Evolutionary conservation across 345 rosid species (phyloP).

Genomic region (Citrus cavaleriei): DNA sequence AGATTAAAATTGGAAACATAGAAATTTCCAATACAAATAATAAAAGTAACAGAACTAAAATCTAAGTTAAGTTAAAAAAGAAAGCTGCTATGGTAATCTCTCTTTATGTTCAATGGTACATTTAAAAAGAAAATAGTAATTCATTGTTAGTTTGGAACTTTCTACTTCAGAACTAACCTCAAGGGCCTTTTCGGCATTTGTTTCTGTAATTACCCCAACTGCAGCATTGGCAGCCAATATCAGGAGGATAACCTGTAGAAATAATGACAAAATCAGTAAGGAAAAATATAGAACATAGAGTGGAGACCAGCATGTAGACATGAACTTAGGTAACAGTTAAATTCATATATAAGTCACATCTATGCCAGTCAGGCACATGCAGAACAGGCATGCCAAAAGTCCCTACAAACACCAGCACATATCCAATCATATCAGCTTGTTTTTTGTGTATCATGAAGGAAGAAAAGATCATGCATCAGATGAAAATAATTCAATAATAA

Average conservation of each 20-base stretch:
- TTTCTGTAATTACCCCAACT: conserved; percentile 96
- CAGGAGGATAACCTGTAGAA: conserved; percentile 76
- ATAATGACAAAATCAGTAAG: conserved; percentile 11
- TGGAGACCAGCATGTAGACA: conserved; percentile 9
- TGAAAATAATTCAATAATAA: not conserved
- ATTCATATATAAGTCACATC: not conserved
- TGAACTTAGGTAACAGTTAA: not conserved
- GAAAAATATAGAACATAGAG: not conserved
- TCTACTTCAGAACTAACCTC: conserved; percentile 47
- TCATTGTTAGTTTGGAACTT: not conserved
- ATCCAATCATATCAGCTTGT: not conserved
- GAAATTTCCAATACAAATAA: not conserved
- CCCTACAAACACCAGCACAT: not conserved
- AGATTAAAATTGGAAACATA: not conserved
- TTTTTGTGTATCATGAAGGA: not conserved
- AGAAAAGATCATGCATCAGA: not conserved
- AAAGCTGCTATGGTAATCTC: not conserved
- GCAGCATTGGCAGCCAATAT: conserved; percentile 99
- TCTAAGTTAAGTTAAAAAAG: not conserved
- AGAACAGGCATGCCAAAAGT: not conserved
- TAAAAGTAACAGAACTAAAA: not conserved
- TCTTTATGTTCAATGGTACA: not conserved
- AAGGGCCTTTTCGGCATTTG: conserved; percentile 98
- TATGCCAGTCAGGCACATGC: not conserved
- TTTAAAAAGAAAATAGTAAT: not conserved